These are phyloP conservation scores for Fomitiporia mediterranea DNA, from an alignment of 1,284 basidiomycete genomes.

Conservation along the genomic window DNA sequence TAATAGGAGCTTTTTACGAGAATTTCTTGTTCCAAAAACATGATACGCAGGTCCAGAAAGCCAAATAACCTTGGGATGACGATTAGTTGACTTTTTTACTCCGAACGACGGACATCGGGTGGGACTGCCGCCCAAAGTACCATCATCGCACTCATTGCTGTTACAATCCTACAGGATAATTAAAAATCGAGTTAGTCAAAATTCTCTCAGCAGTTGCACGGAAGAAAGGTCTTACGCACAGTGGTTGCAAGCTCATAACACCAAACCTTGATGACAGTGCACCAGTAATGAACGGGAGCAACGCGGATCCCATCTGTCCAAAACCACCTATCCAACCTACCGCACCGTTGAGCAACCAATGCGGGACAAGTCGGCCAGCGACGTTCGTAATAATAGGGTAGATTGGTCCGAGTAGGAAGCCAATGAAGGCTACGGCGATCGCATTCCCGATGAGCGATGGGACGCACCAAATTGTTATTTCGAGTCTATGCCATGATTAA, in stretches of 20 bases:
- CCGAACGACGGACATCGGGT: constrained; percentile 11
- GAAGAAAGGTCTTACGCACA: constrained; percentile 37
- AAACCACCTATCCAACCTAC: constrained; percentile 65
- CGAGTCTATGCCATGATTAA: constrained; percentile 23
- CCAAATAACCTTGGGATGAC: too few relatives aligned
- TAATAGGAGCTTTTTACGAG: too few relatives aligned
- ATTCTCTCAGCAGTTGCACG: background rate
- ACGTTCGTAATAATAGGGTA: constrained; percentile 65
- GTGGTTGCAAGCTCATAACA: constrained; percentile 52
- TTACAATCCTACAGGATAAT: constrained; percentile 6
- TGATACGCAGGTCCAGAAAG: too few relatives aligned
- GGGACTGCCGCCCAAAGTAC: constrained; percentile 15
- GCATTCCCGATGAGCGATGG: constrained; percentile 34
- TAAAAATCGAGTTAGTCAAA: background rate
- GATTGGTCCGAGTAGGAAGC: constrained; percentile 51
- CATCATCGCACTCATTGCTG: constrained; percentile 14
- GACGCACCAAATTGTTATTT: constrained; percentile 36
- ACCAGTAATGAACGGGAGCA: constrained; percentile 63
- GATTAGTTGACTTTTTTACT: too few relatives aligned
- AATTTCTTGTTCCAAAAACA: too few relatives aligned
- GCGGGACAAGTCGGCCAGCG: constrained; percentile 51
- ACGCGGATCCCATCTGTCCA: constrained; percentile 62
- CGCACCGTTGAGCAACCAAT: constrained; percentile 55
- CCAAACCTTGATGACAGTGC: constrained; percentile 50
- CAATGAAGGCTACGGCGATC: constrained; percentile 34